Conservation (phyloP, 2,329 filamentous ascomycete genomes). For the Aspergillus arachidicola region DNA sequence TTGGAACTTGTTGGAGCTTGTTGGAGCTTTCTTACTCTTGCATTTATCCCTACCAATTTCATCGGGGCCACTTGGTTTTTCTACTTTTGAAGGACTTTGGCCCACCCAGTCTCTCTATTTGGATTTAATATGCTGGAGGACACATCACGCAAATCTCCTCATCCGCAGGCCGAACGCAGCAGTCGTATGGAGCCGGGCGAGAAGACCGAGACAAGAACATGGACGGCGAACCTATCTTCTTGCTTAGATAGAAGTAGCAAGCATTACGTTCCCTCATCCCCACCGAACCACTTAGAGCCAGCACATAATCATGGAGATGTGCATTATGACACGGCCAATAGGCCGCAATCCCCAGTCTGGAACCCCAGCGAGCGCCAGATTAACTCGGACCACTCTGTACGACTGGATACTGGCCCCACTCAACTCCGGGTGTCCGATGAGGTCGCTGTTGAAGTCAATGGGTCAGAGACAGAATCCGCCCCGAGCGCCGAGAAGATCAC, state of each 20-base stretch:
- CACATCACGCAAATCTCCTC: background rate
- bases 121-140: background rate
- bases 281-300: background rate
- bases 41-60: background rate
- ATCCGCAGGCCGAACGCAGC: background rate
- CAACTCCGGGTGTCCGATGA: background rate
- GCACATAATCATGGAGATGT: background rate
- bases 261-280: background rate
- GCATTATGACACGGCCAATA: background rate
- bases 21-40: no score
- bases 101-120: background rate
- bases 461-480: no score
- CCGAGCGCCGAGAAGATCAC: background rate
- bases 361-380: background rate
- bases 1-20: background rate
- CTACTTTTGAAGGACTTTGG: background rate
- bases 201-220: background rate
- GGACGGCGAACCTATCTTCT: background rate
- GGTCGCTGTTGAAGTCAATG: background rate
- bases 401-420: background rate
- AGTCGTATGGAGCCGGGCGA: background rate
- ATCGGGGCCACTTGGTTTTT: background rate
- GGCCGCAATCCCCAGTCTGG: background rate
- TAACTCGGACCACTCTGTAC: background rate
- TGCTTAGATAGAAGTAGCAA: background rate